Evolutionary conservation across 768 basidiomycete genomes (phyloP).

Genomic region (Rhodotorula graminis): DNA sequence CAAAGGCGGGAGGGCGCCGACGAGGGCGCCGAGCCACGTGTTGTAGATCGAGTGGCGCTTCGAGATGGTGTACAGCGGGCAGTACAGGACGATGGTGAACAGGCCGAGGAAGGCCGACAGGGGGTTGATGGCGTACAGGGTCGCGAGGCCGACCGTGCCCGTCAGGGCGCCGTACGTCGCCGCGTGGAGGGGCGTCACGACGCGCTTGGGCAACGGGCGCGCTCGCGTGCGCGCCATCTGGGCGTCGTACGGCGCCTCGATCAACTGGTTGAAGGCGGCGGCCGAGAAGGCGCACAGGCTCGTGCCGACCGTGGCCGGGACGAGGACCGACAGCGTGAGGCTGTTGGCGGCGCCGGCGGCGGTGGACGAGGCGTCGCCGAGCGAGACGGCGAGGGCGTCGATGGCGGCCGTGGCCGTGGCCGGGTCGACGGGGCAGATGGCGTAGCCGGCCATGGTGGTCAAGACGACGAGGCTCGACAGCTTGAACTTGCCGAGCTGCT

Average conservation of each 20-base stretch:
- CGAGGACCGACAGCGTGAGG: slow-evolving; percentile 62
- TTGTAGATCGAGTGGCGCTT: slow-evolving; percentile 77
- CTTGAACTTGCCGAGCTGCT: slow-evolving; percentile 43
- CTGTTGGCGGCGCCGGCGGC: slow-evolving; percentile 15
- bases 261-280: slow-evolving; percentile 88
- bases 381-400: slow-evolving; percentile 40
- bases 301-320: slow-evolving; percentile 83
- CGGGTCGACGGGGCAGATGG: slow-evolving; percentile 80
- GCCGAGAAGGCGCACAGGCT: slow-evolving; percentile 87
- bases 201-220: slow-evolving; percentile 76
- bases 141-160: slow-evolving; percentile 68
- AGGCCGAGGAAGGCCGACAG: slow-evolving; percentile 76
- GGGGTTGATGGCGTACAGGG: slow-evolving; percentile 78
- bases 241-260: slow-evolving; percentile 91
- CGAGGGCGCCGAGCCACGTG: slow-evolving; percentile 91
- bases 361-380: background rate
- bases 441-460: slow-evolving; percentile 85
- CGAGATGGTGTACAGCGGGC: slow-evolving; percentile 84
- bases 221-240: slow-evolving; percentile 89
- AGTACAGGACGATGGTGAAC: slow-evolving; percentile 81
- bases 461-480: slow-evolving; percentile 79
- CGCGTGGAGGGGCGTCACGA: slow-evolving; percentile 81
- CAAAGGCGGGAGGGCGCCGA: slow-evolving; percentile 85
- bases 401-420: slow-evolving; percentile 47
- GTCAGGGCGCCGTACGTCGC: slow-evolving; percentile 69